Conservation (phyloP, 352 stramenopile genomes). For the Phytophthora quininea region DNA sequence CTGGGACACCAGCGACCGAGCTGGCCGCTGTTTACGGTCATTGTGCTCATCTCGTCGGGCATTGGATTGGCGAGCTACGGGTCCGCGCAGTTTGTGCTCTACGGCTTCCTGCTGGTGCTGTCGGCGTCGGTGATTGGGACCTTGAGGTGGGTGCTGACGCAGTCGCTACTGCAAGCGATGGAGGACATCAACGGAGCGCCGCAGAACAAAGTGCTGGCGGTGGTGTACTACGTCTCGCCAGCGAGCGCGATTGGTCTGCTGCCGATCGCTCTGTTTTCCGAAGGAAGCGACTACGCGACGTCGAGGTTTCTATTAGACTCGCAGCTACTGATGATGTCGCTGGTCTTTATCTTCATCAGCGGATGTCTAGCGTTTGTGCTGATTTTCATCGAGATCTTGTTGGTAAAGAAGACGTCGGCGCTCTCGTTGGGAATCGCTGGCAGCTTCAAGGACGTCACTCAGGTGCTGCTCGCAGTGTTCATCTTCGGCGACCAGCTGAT, state of each 20-base stretch:
- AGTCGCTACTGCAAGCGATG: constrained; percentile 77
- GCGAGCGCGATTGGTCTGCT: constrained; percentile 72
- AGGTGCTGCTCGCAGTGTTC: constrained; percentile 77
- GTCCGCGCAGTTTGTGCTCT: constrained; percentile 72
- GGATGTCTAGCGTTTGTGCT: constrained; percentile 76
- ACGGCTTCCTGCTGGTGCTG: constrained; percentile 79
- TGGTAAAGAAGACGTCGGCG: constrained; percentile 85
- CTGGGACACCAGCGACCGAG: constrained; percentile 75
- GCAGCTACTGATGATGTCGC: constrained; percentile 51
- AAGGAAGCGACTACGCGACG: constrained; percentile 47
- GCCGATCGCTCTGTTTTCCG: constrained; percentile 65
- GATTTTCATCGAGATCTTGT: constrained; percentile 83
- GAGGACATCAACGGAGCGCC: constrained; percentile 40
- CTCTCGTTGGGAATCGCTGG: constrained; percentile 80
- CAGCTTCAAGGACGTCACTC: constrained; percentile 82
- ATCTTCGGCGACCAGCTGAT: constrained; percentile 78
- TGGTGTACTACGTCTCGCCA: constrained; percentile 87
- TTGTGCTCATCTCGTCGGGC: constrained; percentile 72
- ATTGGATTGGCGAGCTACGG: constrained; percentile 80
- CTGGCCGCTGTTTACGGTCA: constrained; percentile 53
- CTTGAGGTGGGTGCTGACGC: constrained; percentile 83
- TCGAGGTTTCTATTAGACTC: constrained; percentile 69
- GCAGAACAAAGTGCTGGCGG: constrained; percentile 68
- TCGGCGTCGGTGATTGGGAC: constrained; percentile 73
- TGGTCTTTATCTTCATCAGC: constrained; percentile 72